Conservation (phyloP, 2,329 filamentous ascomycete species). For the Cordyceps tenuipes region DNA sequence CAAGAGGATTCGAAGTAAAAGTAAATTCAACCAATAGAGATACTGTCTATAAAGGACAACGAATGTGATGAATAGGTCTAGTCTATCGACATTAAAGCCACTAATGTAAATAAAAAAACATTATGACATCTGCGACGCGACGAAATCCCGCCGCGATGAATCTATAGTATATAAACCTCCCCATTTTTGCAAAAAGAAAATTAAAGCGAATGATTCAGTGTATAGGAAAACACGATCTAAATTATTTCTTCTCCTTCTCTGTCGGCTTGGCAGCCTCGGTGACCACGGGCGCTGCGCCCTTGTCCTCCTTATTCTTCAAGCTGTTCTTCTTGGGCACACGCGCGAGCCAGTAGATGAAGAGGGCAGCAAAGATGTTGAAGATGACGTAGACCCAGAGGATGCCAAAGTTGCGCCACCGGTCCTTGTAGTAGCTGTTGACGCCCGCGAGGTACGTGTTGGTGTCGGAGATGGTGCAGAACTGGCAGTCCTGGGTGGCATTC, state of each 20-base stretch:
- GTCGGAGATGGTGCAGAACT: slow-evolving; percentile 43
- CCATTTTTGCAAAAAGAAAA: background rate
- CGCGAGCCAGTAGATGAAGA: slow-evolving; percentile 48
- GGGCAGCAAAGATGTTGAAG: slow-evolving; percentile 49
- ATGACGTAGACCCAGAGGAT: slow-evolving; percentile 51
- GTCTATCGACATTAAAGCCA: background rate
- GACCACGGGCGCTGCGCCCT: background rate
- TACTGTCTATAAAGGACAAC: background rate
- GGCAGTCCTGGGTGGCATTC: slow-evolving; percentile 40
- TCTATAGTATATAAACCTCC: slow-evolving; percentile 1
- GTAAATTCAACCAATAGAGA: slow-evolving; percentile 2
- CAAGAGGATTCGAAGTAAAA: slow-evolving; percentile 8
- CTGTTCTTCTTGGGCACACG: slow-evolving; percentile 36
- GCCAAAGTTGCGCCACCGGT: slow-evolving; percentile 63
- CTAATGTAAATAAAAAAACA: background rate
- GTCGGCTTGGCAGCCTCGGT: background rate
- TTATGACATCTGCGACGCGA: background rate
- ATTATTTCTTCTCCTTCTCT: background rate
- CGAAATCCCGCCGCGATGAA: background rate
- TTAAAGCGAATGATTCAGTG: background rate
- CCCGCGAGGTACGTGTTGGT: slow-evolving; percentile 44
- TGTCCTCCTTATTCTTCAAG: slow-evolving; percentile 20
- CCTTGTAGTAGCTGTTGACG: slow-evolving; percentile 43
- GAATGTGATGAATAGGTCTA: background rate
- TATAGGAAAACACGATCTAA: background rate